These are phyloP conservation scores for Parsonsia alboflavescens DNA, from an alignment of 257 asterid genomes.

Conservation along the genomic window DNA sequence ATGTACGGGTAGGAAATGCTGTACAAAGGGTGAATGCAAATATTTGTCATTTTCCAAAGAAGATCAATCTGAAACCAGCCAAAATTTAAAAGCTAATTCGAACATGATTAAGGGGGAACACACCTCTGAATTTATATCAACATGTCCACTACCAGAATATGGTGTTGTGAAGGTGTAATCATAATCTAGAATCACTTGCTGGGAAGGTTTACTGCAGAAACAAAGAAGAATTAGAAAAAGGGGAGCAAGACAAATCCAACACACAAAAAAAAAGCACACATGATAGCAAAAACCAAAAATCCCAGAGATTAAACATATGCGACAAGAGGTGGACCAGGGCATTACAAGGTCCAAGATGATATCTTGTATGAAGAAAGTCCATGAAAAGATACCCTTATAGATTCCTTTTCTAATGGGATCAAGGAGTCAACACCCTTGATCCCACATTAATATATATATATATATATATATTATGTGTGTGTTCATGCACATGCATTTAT, in stretches of 20 bases:
- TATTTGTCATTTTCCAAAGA: background rate
- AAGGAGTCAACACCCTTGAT: slow-evolving; percentile 1
- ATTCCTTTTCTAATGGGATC: background rate
- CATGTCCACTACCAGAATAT: slow-evolving; percentile 62
- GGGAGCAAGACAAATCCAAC: background rate
- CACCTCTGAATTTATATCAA: slow-evolving; percentile 59
- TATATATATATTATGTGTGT: too few relatives aligned
- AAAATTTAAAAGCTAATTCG: slow-evolving; percentile 1
- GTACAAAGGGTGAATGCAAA: background rate
- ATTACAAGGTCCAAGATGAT: background rate
- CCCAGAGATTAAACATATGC: background rate
- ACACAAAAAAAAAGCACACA: background rate
- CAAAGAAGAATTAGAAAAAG: slow-evolving; percentile 17
- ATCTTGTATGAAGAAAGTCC: background rate
- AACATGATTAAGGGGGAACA: slow-evolving; percentile 12
- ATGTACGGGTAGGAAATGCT: background rate
- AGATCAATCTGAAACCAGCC: background rate
- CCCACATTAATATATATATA: too few relatives aligned
- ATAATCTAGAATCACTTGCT: slow-evolving; percentile 86
- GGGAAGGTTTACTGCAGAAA: slow-evolving; percentile 70
- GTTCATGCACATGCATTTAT: background rate
- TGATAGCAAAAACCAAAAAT: background rate
- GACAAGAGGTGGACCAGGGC: background rate
- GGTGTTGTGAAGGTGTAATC: slow-evolving; percentile 98
- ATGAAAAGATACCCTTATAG: background rate